phyloP scores from a whole-genome alignment of 345 rosid species.

The Lenwebbia sp. region DNA sequence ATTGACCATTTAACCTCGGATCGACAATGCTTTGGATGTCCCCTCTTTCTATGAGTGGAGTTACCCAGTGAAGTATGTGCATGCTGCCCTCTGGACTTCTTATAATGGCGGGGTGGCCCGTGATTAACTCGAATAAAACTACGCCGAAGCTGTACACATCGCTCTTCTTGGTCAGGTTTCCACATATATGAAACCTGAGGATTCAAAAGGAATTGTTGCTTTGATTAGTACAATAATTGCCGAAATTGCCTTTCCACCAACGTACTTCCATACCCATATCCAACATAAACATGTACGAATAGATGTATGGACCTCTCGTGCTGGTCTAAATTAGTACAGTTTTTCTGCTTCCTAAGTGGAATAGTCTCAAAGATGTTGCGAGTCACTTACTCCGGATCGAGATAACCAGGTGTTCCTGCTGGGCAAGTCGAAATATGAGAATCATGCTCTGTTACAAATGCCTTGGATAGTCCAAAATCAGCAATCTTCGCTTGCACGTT shows the following conservation, averaged over 20 bases:
- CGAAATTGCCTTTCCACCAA: no score
- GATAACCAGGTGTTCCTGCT: conserved; percentile 34
- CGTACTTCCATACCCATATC: accelerated
- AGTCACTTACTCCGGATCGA: conserved; percentile 34
- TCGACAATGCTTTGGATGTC: conserved; percentile 31
- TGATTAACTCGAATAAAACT: conserved; percentile 37
- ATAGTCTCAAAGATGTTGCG: not conserved
- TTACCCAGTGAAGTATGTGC: conserved; percentile 33
- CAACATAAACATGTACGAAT: not conserved
- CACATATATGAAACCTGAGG: not conserved
- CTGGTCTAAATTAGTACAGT: no score
- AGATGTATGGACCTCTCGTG: not conserved
- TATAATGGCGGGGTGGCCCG: conserved; percentile 28
- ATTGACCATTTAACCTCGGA: conserved; percentile 18
- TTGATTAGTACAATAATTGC: not conserved
- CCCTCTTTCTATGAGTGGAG: conserved; percentile 15
- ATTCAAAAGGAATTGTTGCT: not conserved
- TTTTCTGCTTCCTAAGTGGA: no score
- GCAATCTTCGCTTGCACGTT: conserved; percentile 34
- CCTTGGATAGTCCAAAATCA: conserved; percentile 37
- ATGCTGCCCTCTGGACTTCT: conserved; percentile 9
- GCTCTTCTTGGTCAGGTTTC: conserved; percentile 26
- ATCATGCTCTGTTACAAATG: conserved; percentile 22
- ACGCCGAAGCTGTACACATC: conserved; percentile 46
- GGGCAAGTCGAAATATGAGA: conserved; percentile 20